Conservation (phyloP, 1,139 yeast species). For the Suhomyces chickasaworum region DNA sequence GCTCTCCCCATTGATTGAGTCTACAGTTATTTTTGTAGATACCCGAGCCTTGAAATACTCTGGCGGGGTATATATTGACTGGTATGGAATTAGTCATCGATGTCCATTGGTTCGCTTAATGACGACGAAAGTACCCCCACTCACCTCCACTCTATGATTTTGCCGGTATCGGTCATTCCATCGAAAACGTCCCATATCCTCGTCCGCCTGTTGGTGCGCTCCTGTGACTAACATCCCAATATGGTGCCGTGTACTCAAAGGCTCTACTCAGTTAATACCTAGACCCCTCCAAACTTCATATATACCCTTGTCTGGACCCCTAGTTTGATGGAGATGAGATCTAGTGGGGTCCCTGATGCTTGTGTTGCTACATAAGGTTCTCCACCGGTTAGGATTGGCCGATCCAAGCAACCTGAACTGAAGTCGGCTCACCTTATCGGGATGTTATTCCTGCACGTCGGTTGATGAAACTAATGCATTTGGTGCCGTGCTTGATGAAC, state of each 20-base stretch:
- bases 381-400: background rate
- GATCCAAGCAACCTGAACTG: background rate
- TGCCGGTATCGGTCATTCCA: background rate
- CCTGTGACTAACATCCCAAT: background rate
- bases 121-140: background rate
- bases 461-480: background rate
- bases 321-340: no score
- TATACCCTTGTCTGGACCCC: no score
- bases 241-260: background rate
- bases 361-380: no score
- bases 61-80: no score
- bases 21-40: no score
- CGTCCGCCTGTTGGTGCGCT: background rate
- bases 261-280: background rate
- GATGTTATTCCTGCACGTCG: background rate
- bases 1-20: no score
- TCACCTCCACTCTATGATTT: background rate
- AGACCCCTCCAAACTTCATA: no score
- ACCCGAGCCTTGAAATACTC: background rate
- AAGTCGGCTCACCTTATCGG: background rate
- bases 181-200: background rate
- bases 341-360: no score
- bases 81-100: background rate
- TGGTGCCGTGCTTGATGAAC: background rate
- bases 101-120: background rate